These are phyloP conservation scores for Apocynum venetum DNA, from an alignment of 257 asterid genomes.

Conservation along the genomic window DNA sequence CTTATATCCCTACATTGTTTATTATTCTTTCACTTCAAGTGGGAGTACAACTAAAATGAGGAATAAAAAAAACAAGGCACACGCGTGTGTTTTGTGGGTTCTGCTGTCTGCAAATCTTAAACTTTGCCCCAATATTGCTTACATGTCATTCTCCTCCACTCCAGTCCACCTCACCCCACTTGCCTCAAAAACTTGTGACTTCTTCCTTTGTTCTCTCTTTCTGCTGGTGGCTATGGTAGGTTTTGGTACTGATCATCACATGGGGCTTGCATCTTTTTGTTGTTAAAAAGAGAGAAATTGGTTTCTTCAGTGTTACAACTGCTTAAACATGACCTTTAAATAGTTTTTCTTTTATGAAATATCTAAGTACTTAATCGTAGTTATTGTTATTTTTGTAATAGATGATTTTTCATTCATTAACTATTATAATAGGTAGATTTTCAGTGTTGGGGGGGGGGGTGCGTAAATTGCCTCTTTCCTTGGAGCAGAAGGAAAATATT, in stretches of 20 bases:
- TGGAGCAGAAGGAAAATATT: not conserved
- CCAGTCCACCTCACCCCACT: slow-evolving; percentile 23
- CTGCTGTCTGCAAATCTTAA: slow-evolving; percentile 31
- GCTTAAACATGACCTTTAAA: not conserved
- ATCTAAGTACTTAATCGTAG: too few relatives aligned
- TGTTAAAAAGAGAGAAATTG: not conserved
- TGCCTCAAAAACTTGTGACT: not conserved
- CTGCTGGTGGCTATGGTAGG: not conserved
- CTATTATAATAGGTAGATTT: too few relatives aligned
- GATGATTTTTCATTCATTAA: too few relatives aligned
- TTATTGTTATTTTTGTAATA: too few relatives aligned
- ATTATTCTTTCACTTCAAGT: slow-evolving; percentile 17
- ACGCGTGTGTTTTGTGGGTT: slow-evolving; percentile 44
- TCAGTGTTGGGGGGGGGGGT: too few relatives aligned
- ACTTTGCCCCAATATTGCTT: slow-evolving; percentile 9
- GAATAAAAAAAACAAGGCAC: slow-evolving; percentile 22
- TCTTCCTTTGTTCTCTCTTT: not conserved
- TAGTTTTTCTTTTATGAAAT: too few relatives aligned
- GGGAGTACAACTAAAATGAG: slow-evolving; percentile 28
- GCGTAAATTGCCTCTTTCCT: not conserved
- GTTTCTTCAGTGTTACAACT: not conserved
- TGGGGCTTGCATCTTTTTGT: too few relatives aligned
- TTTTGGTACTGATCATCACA: not conserved
- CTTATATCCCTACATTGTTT: not conserved
- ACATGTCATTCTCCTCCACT: slow-evolving; percentile 25